These are phyloP conservation scores for Puccinellia tenuiflora DNA, from an alignment of 176 grass and related monocot species.

Conservation along the genomic window DNA sequence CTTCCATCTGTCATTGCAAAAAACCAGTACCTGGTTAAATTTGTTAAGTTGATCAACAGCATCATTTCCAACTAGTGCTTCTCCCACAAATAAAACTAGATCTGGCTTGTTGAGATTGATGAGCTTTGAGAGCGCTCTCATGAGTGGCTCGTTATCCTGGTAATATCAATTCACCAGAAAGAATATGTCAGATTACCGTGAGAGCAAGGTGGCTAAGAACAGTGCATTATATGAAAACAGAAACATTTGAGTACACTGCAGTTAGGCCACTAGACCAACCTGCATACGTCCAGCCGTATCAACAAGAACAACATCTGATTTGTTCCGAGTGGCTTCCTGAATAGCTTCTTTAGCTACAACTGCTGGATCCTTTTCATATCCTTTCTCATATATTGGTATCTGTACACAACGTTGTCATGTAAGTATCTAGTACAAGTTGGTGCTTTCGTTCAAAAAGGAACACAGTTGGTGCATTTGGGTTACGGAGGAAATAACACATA, in stretches of 20 bases:
- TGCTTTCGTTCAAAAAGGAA: not conserved
- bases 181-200: not conserved
- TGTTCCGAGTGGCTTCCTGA: conserved; percentile 69
- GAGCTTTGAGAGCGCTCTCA: conserved; percentile 94
- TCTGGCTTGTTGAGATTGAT: conserved; percentile 94
- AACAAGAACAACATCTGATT: conserved; percentile 90
- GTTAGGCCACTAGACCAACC: conserved; percentile 26
- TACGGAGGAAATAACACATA: not conserved
- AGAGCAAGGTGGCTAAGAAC: not conserved
- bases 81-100: conserved; percentile 89
- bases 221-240: not conserved
- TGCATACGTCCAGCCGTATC: conserved; percentile 95
- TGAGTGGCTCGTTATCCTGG: conserved; percentile 96
- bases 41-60: conserved; percentile 91
- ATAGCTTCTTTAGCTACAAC: conserved; percentile 92
- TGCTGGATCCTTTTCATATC: conserved; percentile 91
- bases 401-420: conserved; percentile 30
- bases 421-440: not conserved
- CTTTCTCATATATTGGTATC: conserved; percentile 97
- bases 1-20: not conserved
- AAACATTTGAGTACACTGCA: not conserved
- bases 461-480: not conserved
- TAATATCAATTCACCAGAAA: not conserved
- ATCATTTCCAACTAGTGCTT: conserved; percentile 94
- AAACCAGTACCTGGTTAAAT: conserved; percentile 65